Conservation (phyloP, 2,329 filamentous ascomycete genomes). For the Xylariaceae sp. region DNA sequence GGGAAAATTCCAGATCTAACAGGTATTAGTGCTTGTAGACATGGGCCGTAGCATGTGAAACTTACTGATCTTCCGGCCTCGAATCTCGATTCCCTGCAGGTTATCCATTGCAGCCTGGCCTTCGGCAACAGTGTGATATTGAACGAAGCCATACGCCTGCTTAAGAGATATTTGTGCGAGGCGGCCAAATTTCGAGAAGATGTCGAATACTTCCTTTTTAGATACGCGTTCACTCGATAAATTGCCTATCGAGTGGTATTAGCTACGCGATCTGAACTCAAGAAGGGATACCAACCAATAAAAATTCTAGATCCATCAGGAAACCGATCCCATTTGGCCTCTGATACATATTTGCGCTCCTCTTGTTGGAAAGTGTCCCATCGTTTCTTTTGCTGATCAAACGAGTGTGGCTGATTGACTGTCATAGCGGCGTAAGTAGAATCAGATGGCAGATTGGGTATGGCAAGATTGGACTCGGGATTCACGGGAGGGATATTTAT, state of each 20-base stretch:
- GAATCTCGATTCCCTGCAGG: conserved; percentile 80
- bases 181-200: conserved; percentile 84
- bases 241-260: conserved; percentile 68
- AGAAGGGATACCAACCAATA: conserved; percentile 63
- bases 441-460: conserved; percentile 24
- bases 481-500: conserved; percentile 37
- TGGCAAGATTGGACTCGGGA: conserved; percentile 36
- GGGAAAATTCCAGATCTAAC: conserved; percentile 86
- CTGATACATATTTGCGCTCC: conserved; percentile 76
- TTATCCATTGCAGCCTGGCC: conserved; percentile 76
- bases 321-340: conserved; percentile 82
- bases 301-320: conserved; percentile 79
- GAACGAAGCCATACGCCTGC: conserved; percentile 95
- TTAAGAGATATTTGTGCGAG: conserved; percentile 96
- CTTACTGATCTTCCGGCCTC: conserved; percentile 94
- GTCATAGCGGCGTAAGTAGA: conserved; percentile 16
- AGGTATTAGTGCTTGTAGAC: conserved; percentile 18
- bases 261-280: conserved; percentile 31
- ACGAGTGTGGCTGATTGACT: conserved; percentile 17
- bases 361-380: conserved; percentile 77
- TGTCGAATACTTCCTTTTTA: conserved; percentile 90
- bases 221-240: conserved; percentile 91
- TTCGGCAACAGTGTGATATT: conserved; percentile 80
- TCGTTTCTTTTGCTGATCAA: conserved; percentile 47
- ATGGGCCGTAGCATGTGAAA: conserved; percentile 28